phyloP scores from a whole-genome alignment of 2,329 filamentous ascomycete species.

The Thyridium curvatum region DNA sequence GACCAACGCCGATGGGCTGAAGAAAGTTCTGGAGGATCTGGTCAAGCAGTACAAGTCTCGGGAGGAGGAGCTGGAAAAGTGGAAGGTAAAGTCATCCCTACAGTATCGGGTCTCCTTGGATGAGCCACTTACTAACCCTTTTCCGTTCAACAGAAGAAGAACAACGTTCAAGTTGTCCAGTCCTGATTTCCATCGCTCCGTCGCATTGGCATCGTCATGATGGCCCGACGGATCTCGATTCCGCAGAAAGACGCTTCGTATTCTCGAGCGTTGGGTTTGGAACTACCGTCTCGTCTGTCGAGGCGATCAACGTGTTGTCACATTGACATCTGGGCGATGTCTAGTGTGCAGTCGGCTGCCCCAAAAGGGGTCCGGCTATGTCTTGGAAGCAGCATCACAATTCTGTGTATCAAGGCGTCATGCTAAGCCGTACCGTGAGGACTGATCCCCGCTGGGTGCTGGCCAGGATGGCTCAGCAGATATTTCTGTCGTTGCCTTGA shows the following conservation, averaged over 20 bases:
- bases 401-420: no score
- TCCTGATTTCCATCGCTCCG: constrained; percentile 44
- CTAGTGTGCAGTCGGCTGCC: no score
- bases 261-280: no score
- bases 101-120: background rate
- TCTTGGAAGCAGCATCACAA: no score
- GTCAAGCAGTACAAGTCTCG: constrained; percentile 95
- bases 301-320: no score
- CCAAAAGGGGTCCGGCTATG: no score
- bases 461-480: constrained; percentile 1
- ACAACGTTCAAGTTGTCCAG: constrained; percentile 82
- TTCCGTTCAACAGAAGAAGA: constrained; percentile 62
- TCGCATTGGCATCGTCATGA: background rate
- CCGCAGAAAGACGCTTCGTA: no score
- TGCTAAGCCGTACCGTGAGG: no score
- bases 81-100: constrained; percentile 71
- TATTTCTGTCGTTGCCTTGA: constrained; percentile 17
- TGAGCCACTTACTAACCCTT: background rate
- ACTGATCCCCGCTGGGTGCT: no score
- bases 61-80: constrained; percentile 92
- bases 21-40: constrained; percentile 88
- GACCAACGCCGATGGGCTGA: constrained; percentile 90
- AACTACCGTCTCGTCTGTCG: no score
- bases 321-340: no score
- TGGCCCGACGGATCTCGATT: no score